Conservation (phyloP, 345 rosid species). For the Excoecaria cochinchinensis region DNA sequence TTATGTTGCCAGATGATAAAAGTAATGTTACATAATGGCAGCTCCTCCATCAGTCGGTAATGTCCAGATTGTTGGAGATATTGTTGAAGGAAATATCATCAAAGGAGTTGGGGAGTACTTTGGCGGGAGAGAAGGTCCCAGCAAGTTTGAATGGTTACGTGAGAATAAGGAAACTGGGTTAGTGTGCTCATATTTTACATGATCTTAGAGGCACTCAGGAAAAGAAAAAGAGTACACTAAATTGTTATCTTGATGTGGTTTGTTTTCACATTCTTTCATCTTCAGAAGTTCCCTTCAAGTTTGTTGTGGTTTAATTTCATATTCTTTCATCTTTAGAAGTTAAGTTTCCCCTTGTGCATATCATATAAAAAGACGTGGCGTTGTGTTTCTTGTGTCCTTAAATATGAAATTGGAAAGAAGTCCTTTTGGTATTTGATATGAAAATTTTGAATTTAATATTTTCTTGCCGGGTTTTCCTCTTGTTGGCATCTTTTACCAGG, state of each 20-base stretch:
- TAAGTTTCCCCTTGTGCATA: not conserved
- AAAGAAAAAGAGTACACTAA: not conserved
- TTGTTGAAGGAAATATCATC: conserved; percentile 69
- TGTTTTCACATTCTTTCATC: no score
- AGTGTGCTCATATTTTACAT: conserved; percentile 26
- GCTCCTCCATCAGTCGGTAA: conserved; percentile 87
- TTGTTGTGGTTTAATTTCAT: no score
- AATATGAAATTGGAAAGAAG: not conserved
- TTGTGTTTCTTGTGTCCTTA: conserved; percentile 4
- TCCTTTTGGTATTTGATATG: not conserved
- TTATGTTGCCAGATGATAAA: not conserved
- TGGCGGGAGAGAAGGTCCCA: conserved; percentile 98
- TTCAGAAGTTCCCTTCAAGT: no score
- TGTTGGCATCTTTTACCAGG: conserved; percentile 37
- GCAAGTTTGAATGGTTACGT: conserved; percentile 91
- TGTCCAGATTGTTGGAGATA: conserved; percentile 74
- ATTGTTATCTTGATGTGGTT: not conserved
- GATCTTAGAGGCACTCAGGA: not conserved
- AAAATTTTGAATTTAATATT: not conserved
- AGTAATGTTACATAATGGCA: conserved; percentile 42
- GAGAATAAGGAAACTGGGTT: conserved; percentile 79
- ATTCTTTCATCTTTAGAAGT: not conserved
- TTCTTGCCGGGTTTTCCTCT: not conserved
- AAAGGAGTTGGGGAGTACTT: conserved; percentile 89
- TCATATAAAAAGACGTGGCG: not conserved